A percentile compares a stretch with the other conserved stretches of the same genome.
Evolutionary conservation across 805 yeast species (phyloP).

Genomic region (Ogataea parapolymorpha): DNA sequence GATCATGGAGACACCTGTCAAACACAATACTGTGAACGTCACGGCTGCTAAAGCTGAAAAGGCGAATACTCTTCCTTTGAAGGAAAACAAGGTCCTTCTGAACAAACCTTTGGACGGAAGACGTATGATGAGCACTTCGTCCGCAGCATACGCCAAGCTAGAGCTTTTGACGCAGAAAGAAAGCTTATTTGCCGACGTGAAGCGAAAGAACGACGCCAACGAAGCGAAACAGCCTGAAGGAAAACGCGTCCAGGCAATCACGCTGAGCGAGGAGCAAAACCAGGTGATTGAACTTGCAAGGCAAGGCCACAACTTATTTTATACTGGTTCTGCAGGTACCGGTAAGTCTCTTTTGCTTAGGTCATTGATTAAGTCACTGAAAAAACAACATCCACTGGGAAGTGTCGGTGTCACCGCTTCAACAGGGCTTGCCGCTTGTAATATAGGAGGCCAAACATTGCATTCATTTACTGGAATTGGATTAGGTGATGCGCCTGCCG

Average conservation of each 20-base stretch:
- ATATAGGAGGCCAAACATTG: constrained; percentile 74
- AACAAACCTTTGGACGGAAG: constrained; percentile 2
- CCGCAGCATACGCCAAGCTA: constrained; percentile 10
- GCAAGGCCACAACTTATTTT: constrained; percentile 69
- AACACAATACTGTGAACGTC: neutral
- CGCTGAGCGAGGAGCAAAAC: constrained; percentile 59
- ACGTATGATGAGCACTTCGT: constrained; percentile 12
- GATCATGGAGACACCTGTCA: constrained; percentile 1
- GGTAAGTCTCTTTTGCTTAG: constrained; percentile 89
- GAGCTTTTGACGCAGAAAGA: constrained; percentile 23
- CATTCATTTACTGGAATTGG: constrained; percentile 82
- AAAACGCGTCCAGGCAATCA: constrained; percentile 26
- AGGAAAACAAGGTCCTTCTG: neutral
- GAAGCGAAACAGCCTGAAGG: constrained; percentile 1
- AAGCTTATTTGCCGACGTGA: constrained; percentile 3
- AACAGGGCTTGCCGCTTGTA: constrained; percentile 81
- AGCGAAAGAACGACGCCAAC: neutral
- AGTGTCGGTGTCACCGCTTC: constrained; percentile 78
- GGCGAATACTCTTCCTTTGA: neutral
- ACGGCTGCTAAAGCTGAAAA: neutral
- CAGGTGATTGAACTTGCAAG: constrained; percentile 60
- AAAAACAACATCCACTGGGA: constrained; percentile 41
- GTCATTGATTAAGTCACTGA: constrained; percentile 54
- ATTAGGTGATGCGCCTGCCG: constrained; percentile 54
- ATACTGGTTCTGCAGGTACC: constrained; percentile 98